Conservation (phyloP, 345 rosid genomes). For the Bruguiera gymnorhiza region DNA sequence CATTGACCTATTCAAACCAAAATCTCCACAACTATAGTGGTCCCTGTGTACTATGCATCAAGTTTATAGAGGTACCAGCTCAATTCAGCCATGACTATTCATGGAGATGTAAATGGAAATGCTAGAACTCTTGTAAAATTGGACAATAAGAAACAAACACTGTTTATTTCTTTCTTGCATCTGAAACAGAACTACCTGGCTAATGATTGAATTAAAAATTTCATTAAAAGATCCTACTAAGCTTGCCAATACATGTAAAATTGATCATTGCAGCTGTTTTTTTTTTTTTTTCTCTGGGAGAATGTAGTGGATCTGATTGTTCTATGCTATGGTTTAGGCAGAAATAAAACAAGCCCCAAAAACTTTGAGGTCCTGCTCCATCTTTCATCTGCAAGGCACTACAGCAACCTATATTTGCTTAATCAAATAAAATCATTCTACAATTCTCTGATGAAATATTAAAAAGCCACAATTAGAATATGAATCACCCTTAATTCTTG, state of each 20-base stretch:
- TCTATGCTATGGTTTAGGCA: background rate
- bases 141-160: background rate
- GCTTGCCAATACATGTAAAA: no score
- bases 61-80: background rate
- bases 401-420: background rate
- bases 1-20: conserved; percentile 26
- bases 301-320: no score
- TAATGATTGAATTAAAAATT: background rate
- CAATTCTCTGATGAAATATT: background rate
- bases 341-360: background rate
- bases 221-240: no score
- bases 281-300: no score
- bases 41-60: background rate
- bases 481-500: background rate
- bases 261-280: no score
- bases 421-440: background rate
- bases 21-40: conserved; percentile 7
- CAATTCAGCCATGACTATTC: background rate
- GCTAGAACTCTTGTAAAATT: background rate
- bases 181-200: background rate
- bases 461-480: background rate
- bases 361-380: background rate
- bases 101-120: background rate
- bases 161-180: background rate
- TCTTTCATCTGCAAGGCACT: background rate